A percentile compares a stretch with the other conserved stretches of the same genome.
Conservation (phyloP, 2,329 filamentous ascomycete genomes). For the Cladosporium colombiae region DNA sequence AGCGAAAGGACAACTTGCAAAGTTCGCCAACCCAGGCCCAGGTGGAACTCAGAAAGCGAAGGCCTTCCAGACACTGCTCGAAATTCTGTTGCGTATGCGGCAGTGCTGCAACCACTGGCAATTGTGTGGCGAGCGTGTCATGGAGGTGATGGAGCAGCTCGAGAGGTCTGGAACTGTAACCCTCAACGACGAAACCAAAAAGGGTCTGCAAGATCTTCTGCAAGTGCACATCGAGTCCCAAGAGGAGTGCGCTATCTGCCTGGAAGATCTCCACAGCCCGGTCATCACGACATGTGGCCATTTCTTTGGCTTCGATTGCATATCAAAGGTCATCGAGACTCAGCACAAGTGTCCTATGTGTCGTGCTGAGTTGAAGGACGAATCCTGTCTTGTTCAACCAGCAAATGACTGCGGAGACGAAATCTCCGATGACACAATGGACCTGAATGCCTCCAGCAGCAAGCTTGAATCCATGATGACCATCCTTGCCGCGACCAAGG, state of each 20-base stretch:
- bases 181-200: conserved; percentile 70
- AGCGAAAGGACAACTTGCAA: conserved; percentile 69
- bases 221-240: conserved; percentile 76
- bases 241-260: conserved; percentile 81
- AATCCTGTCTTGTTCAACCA: conserved; percentile 64
- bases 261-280: conserved; percentile 69
- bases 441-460: conserved; percentile 69
- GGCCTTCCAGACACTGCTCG: conserved; percentile 73
- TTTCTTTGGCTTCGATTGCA: conserved; percentile 73
- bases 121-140: conserved; percentile 73
- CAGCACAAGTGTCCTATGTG: conserved; percentile 87
- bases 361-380: conserved; percentile 64
- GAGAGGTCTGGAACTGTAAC: conserved; percentile 67
- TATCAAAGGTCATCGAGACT: conserved; percentile 69
- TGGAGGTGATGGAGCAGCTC: conserved; percentile 68
- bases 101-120: conserved; percentile 91
- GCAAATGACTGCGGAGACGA: conserved; percentile 54
- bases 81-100: conserved; percentile 77
- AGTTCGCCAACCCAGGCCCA: conserved; percentile 53
- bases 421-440: conserved; percentile 44
- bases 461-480: conserved; percentile 80
- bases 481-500: conserved; percentile 70
- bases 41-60: conserved; percentile 39
- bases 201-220: conserved; percentile 72
- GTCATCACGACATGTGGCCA: conserved; percentile 87